These are phyloP conservation scores for Boechera stricta DNA, from an alignment of 345 rosid species.

Conservation along the genomic window DNA sequence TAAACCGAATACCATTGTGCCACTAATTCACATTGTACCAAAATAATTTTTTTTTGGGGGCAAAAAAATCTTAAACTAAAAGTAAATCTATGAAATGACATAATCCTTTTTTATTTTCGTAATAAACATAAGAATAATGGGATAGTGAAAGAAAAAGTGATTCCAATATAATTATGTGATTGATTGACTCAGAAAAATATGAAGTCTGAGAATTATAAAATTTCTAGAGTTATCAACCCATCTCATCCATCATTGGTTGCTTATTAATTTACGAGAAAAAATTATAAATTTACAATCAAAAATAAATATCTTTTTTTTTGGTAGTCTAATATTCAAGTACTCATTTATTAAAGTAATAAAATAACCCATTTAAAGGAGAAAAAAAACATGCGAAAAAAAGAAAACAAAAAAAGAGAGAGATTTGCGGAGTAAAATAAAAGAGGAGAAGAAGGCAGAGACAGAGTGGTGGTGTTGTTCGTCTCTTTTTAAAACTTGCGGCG, in stretches of 20 bases:
- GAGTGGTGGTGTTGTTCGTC: conserved; percentile 41
- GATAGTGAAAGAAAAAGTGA: neutral
- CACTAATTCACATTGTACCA: no score
- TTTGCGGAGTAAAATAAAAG: conserved; percentile 34
- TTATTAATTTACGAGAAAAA: neutral
- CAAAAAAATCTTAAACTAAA: neutral
- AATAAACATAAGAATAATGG: neutral
- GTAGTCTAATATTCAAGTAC: conserved; percentile 10
- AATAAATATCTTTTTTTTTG: neutral
- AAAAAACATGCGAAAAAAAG: conserved; percentile 19
- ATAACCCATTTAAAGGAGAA: neutral
- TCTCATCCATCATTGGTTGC: conserved; percentile 18
- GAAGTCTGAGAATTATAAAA: neutral
- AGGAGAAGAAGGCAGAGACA: conserved; percentile 33
- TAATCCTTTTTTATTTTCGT: neutral
- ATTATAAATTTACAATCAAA: neutral
- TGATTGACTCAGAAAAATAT: neutral
- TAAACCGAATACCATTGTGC: neutral
- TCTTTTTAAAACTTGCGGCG: conserved; percentile 54
- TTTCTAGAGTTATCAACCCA: neutral
- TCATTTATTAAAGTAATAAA: conserved; percentile 12
- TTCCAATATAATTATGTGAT: conserved; percentile 2
- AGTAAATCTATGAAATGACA: neutral
- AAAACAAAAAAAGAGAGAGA: conserved; percentile 25
- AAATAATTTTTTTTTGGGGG: no score